Evolutionary conservation across 2,329 filamentous ascomycete genomes (phyloP).

Genomic region (Exophiala spinifera): DNA sequence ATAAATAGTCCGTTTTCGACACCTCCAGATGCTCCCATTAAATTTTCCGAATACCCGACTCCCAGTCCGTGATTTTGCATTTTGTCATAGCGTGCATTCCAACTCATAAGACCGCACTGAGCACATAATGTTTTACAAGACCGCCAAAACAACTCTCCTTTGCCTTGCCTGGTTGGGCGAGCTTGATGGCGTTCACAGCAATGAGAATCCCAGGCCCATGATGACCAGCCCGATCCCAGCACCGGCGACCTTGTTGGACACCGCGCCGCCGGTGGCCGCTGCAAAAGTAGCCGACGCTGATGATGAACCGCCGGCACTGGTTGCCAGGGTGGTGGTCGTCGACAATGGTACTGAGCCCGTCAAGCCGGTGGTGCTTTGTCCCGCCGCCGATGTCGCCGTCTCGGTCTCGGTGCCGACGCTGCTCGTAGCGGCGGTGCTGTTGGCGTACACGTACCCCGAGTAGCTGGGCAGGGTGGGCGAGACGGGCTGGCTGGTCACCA

Average conservation of each 20-base stretch:
- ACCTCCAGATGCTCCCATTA: neutral
- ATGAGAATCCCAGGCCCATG: conserved; percentile 30
- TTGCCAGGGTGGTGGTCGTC: conserved; percentile 26
- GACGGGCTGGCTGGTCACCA: conserved; percentile 34
- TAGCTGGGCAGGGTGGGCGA: conserved; percentile 35
- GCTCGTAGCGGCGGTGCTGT: conserved; percentile 27
- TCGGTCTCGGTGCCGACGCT: conserved; percentile 37
- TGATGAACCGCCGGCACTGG: conserved; percentile 13
- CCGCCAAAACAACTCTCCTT: too few species aligned
- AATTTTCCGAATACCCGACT: neutral
- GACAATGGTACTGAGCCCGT: neutral
- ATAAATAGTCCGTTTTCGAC: neutral
- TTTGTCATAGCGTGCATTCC: too few species aligned
- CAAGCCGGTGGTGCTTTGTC: neutral
- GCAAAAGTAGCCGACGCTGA: conserved; percentile 29
- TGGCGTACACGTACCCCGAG: conserved; percentile 26
- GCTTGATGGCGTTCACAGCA: too few species aligned
- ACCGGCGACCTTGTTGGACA: conserved; percentile 37
- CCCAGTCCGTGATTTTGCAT: neutral
- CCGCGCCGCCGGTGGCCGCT: conserved; percentile 38
- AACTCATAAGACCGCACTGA: neutral
- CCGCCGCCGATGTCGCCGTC: conserved; percentile 31
- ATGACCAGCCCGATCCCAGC: conserved; percentile 44
- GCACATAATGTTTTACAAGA: too few species aligned
- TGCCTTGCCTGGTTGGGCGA: too few species aligned